phyloP scores from a whole-genome alignment of 192 early-diverging fungal genomes.

The Coemansia sp. region DNA sequence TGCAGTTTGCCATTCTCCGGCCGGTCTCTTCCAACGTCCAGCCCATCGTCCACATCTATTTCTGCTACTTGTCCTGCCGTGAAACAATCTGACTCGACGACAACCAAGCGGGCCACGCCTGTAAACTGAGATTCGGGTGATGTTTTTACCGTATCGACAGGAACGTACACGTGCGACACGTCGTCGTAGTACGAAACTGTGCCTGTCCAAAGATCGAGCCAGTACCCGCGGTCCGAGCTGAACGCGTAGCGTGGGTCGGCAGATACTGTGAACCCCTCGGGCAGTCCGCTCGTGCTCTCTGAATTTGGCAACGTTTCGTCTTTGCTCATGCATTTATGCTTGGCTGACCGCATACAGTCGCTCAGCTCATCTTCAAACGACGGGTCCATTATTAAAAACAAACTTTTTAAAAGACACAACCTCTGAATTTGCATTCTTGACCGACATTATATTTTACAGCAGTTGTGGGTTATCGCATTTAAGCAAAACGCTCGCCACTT shows the following conservation, averaged over 20 bases:
- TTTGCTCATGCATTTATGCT: background rate
- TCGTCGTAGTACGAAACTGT: conserved; percentile 58
- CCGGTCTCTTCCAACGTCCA: conserved; percentile 62
- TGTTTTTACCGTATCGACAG: conserved; percentile 13
- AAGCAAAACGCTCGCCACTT: too few relatives aligned
- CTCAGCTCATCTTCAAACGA: background rate
- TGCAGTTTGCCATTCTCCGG: conserved; percentile 33
- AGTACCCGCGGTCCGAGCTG: conserved; percentile 46
- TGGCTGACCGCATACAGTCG: background rate
- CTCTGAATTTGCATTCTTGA: too few relatives aligned
- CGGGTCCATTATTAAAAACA: background rate
- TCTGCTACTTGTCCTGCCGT: conserved; percentile 52
- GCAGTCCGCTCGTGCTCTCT: background rate
- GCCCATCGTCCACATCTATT: conserved; percentile 56
- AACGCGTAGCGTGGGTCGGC: conserved; percentile 52
- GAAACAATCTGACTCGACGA: conserved; percentile 55
- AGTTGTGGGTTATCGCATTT: too few relatives aligned
- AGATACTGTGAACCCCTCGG: conserved; percentile 36
- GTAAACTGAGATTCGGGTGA: conserved; percentile 6
- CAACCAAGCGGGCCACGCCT: conserved; percentile 57
- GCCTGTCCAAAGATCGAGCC: conserved; percentile 58
- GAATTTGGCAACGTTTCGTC: background rate
- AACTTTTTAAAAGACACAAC: background rate
- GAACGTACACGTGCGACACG: conserved; percentile 53
- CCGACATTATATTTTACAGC: too few relatives aligned